A percentile compares a stretch with the other conserved stretches of the same genome.
Conservation (phyloP, 148 eudicot genomes). For the Vaccinium corymbosum region DNA sequence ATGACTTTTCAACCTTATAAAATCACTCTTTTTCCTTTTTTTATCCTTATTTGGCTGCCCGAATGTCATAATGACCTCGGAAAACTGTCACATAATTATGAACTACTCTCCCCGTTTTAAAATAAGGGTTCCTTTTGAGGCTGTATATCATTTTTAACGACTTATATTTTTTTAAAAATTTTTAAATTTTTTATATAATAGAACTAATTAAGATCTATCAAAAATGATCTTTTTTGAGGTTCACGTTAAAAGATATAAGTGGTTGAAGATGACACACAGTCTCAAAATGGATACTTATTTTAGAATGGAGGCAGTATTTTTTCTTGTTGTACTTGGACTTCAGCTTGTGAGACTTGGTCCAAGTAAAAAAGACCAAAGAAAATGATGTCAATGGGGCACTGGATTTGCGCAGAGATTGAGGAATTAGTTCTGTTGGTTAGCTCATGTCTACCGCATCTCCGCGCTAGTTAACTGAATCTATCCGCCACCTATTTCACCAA, state of each 20-base stretch:
- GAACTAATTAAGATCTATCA: no score
- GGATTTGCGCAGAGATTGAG: constrained; percentile 8
- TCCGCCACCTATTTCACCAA: constrained; percentile 13
- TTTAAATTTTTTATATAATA: no score
- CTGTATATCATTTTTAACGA: no score
- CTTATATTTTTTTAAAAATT: no score
- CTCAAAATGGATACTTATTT: no score
- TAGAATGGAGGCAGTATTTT: neutral
- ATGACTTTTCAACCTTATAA: neutral
- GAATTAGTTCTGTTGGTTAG: neutral
- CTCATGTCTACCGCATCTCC: neutral
- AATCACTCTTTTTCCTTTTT: neutral
- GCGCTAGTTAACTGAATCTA: constrained; percentile 16
- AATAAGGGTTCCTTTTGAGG: no score
- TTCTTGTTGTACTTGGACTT: neutral
- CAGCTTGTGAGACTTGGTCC: neutral
- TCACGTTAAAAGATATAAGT: no score
- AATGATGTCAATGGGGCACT: neutral
- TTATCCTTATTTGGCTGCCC: neutral
- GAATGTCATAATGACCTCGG: neutral
- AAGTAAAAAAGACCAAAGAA: neutral
- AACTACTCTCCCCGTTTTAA: neutral
- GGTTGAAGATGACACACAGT: no score
- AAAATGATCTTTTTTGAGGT: no score
- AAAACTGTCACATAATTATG: neutral